Conservation (phyloP, 2,329 filamentous ascomycete genomes). For the Coleophoma crateriformis region DNA sequence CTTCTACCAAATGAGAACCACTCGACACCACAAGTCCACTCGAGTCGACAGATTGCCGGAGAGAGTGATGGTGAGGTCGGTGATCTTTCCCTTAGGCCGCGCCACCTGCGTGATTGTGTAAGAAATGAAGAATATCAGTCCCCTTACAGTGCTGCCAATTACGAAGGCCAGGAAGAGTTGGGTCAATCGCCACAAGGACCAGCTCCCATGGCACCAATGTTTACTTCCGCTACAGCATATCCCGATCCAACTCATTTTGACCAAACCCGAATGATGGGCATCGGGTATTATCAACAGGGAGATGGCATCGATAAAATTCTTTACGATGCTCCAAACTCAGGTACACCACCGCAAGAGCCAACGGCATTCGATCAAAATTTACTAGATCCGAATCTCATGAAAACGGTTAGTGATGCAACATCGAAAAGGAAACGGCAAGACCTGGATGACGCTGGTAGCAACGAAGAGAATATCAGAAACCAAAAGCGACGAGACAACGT, state of each 20-base stretch:
- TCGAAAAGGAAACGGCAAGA: constrained; percentile 1
- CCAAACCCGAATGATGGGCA: constrained; percentile 22
- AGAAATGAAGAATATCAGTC: constrained; percentile 1
- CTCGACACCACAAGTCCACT: not conserved
- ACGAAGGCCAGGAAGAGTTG: not conserved
- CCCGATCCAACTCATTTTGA: constrained; percentile 16
- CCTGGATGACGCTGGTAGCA: not conserved
- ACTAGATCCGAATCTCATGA: constrained; percentile 17
- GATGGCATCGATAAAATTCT: constrained; percentile 23
- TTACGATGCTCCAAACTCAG: constrained; percentile 19
- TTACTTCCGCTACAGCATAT: constrained; percentile 9
- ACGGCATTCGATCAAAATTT: constrained; percentile 9
- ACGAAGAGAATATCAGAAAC: not conserved
- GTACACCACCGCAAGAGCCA: constrained; percentile 6
- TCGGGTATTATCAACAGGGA: constrained; percentile 22
- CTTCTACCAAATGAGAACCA: not conserved
- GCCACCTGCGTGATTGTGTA: not conserved
- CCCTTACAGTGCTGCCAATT: not conserved
- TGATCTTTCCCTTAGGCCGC: not conserved
- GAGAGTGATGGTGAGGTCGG: not conserved
- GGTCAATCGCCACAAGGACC: not conserved
- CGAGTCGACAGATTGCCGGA: not conserved
- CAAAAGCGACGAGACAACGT: not conserved
- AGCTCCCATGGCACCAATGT: constrained; percentile 10
- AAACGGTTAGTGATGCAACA: constrained; percentile 1